Conservation (phyloP, 176 grass and related monocot species). For the Oryza officinalis region DNA sequence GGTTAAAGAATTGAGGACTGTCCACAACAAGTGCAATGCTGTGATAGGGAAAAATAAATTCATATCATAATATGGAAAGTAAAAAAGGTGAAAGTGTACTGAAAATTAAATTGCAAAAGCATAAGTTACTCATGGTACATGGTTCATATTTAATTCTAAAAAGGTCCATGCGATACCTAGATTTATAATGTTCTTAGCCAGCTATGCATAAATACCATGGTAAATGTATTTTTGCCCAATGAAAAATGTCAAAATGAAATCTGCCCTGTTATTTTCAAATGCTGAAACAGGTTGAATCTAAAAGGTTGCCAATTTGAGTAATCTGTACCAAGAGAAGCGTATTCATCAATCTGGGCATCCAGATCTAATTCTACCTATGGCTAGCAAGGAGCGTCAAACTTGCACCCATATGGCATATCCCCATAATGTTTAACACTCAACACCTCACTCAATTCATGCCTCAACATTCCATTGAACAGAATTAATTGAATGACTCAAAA, state of each 20-base stretch:
- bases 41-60: constrained; percentile 39
- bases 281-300: not conserved
- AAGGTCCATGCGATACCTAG: not conserved
- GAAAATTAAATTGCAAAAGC: constrained; percentile 3
- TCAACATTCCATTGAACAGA: constrained; percentile 22
- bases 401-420: not conserved
- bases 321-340: not conserved
- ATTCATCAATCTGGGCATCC: not conserved
- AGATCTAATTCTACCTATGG: constrained; percentile 30
- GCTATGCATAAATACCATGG: not conserved
- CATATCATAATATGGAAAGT: constrained; percentile 46
- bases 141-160: not conserved
- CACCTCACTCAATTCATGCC: constrained; percentile 3
- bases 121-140: constrained; percentile 1
- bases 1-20: constrained; percentile 84
- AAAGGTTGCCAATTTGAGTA: not conserved
- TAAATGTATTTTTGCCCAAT: not conserved
- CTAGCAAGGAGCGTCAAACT: not conserved
- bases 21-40: constrained; percentile 93
- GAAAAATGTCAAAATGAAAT: constrained; percentile 19
- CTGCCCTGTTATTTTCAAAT: constrained; percentile 9
- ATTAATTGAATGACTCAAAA: constrained; percentile 11
- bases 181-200: not conserved
- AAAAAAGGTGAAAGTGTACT: constrained; percentile 15
- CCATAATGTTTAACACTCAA: not conserved